Evolutionary conservation across 768 basidiomycete species (phyloP).

Genomic region (Pulveroboletus frians): DNA sequence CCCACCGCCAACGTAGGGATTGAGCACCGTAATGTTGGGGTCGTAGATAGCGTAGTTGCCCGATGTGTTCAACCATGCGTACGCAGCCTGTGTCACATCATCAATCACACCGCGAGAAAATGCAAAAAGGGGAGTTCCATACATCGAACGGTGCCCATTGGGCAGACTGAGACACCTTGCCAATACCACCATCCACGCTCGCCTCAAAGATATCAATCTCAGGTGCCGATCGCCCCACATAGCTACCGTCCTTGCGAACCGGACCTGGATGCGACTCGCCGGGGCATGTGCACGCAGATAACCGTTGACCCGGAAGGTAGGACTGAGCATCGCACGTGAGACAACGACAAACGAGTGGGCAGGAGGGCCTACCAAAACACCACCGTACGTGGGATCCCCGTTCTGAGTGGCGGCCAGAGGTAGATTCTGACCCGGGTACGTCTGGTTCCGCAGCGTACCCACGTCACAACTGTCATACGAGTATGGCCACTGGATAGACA

Average conservation of each 20-base stretch:
- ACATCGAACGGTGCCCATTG: conserved; percentile 41
- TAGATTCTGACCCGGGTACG: conserved; percentile 37
- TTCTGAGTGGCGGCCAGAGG: conserved; percentile 42
- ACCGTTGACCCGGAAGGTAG: conserved; percentile 52
- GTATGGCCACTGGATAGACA: conserved; percentile 43
- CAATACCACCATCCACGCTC: conserved; percentile 25
- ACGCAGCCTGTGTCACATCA: conserved; percentile 34
- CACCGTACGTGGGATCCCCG: conserved; percentile 33
- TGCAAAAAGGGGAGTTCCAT: neutral
- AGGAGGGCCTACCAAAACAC: conserved; percentile 18
- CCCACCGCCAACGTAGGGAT: conserved; percentile 42
- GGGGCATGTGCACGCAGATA: conserved; percentile 55
- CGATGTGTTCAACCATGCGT: conserved; percentile 37
- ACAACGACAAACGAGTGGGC: neutral
- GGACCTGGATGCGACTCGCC: conserved; percentile 59
- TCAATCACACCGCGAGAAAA: neutral
- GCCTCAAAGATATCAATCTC: conserved; percentile 62
- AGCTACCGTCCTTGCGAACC: conserved; percentile 41
- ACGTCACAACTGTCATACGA: conserved; percentile 65
- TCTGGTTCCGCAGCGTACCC: conserved; percentile 75
- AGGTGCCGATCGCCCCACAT: conserved; percentile 50
- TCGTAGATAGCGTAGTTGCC: conserved; percentile 35
- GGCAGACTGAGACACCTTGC: conserved; percentile 50
- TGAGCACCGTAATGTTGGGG: conserved; percentile 32
- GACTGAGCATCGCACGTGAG: conserved; percentile 24